Base-by-base conservation (phyloP, 106 monocot genomes). In the Agapanthus africanus region DNA sequence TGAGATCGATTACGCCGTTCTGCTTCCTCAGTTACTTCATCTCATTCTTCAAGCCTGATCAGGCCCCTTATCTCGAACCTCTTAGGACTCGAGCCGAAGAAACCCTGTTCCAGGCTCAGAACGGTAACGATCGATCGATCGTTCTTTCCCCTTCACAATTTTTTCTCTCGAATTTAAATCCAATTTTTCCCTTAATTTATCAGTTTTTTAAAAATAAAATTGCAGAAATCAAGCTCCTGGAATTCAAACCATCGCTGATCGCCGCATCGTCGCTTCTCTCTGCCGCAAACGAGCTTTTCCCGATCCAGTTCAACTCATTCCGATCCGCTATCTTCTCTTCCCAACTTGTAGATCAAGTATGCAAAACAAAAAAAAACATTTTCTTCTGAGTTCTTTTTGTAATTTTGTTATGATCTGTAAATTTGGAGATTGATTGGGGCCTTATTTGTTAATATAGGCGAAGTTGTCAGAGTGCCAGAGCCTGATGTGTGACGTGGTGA, bases 1-100 rank as follows among this genome's bases (percentile, higher is more conserved):
- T 88, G 95, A 85, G 91, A 40, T 91, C 95, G 21, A 78, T 95
- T 76, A 95, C 91, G 4, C 95, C 95, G 22, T 84, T 95, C 80
- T 81, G 81, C 27, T 95, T 95, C 77, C 80, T 95, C 71, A 51
- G 74, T 37, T 91, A 82, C 85, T 95, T 95, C 74, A 71, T 86
- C 47, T 32, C 83, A 66, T 74, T 79, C 68, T 92, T 87, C 67
- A 66, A 38, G 34, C 77, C 76, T 30, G 40, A 56, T 21, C 81
- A 80, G 16, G 75, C 74, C 1, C 60, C 81, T 8, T 65, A 82
- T 31, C 44, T 88, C 51, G 61, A 67, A 31, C 63, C 88, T 27
- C 75, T 95, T 74, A 86, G 82, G 69, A 30, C 73, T 18, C 88
- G 81, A 25, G 79, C 95, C 69, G 41, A 73, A 18, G 70, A 82